Conservation (phyloP, 2,329 filamentous ascomycete species). For the Nemania sp. region DNA sequence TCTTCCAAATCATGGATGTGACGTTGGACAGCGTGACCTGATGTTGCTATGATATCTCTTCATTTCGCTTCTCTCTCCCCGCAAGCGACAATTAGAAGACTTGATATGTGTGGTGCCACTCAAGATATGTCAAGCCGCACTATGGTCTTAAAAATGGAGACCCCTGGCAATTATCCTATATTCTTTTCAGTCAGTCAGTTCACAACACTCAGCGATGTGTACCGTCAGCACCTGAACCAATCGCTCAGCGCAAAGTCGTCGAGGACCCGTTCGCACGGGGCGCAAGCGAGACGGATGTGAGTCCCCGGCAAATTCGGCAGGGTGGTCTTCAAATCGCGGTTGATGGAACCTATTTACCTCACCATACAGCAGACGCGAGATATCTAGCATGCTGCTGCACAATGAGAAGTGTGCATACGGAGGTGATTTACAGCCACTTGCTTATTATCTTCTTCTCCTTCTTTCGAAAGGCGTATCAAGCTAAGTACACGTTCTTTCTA, state of each 20-base stretch:
- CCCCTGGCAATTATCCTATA: slow-evolving; percentile 6
- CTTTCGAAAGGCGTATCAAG: background rate
- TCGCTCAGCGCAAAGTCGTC: background rate
- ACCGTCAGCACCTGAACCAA: background rate
- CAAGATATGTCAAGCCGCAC: slow-evolving; percentile 8
- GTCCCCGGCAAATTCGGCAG: slow-evolving; percentile 11
- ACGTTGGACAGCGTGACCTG: slow-evolving; percentile 25
- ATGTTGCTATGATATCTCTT: slow-evolving; percentile 22
- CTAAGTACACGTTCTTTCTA: background rate
- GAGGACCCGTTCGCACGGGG: background rate
- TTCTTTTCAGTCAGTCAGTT: background rate
- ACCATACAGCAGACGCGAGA: background rate
- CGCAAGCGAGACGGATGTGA: background rate
- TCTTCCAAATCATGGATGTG: slow-evolving; percentile 26
- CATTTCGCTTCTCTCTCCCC: slow-evolving; percentile 13
- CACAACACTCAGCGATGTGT: background rate
- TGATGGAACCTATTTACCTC: background rate
- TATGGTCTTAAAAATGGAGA: slow-evolving; percentile 11
- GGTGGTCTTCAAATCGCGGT: slow-evolving; percentile 1
- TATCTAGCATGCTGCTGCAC: background rate
- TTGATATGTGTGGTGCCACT: slow-evolving; percentile 8
- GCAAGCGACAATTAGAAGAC: slow-evolving; percentile 10
- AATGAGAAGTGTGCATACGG: background rate
- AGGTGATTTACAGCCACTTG: background rate
- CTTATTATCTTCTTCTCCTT: background rate